phyloP scores from a whole-genome alignment of 1,284 basidiomycete species.

The Irpex rosettiformis region DNA sequence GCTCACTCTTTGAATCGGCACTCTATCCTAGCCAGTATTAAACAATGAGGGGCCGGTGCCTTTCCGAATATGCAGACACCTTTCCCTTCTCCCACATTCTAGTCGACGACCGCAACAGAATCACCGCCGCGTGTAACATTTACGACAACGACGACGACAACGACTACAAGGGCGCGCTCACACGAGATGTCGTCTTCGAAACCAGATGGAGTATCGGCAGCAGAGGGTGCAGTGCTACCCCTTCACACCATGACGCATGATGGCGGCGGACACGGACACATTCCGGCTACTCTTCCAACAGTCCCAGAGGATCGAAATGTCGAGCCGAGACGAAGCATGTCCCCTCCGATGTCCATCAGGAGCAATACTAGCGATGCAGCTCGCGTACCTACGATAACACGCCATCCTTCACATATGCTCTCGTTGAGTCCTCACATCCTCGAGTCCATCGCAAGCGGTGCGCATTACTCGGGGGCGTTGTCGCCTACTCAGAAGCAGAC shows the following conservation, averaged over 20 bases:
- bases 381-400: constrained; percentile 38
- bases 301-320: neutral
- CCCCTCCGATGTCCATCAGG: constrained; percentile 4
- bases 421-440: constrained; percentile 46
- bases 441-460: constrained; percentile 52
- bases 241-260: neutral
- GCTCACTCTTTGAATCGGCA: no score
- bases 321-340: constrained; percentile 3
- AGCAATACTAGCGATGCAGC: constrained; percentile 5
- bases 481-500: constrained; percentile 5
- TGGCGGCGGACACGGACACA: neutral
- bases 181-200: neutral
- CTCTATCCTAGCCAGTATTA: neutral
- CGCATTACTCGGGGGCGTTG: constrained; percentile 49
- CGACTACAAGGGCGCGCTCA: neutral
- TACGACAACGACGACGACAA: neutral
- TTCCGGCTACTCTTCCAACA: neutral
- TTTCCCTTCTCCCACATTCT: neutral
- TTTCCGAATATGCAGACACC: neutral
- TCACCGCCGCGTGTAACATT: neutral
- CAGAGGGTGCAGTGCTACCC: neutral
- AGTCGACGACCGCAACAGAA: neutral
- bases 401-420: constrained; percentile 38
- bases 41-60: neutral
- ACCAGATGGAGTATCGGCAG: neutral